Evolutionary conservation across 2,329 filamentous ascomycete species (phyloP).

Genomic region (Chaetomiaceae sp.): DNA sequence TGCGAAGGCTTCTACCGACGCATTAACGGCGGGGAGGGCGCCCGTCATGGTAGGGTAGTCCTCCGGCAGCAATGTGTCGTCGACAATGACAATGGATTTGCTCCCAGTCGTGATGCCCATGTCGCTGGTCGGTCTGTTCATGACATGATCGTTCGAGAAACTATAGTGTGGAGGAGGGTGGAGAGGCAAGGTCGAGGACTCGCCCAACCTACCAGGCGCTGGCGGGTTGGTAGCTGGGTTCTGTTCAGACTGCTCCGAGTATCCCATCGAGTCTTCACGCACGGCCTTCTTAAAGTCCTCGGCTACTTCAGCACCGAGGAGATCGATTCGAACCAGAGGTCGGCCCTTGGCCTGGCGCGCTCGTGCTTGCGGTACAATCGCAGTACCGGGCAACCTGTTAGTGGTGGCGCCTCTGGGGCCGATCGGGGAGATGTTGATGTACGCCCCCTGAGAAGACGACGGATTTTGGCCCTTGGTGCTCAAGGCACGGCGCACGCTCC

Average conservation of each 20-base stretch:
- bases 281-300: constrained; percentile 77
- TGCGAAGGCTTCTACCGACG: constrained; percentile 50
- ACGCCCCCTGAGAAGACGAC: constrained; percentile 42
- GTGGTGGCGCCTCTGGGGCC: constrained; percentile 50
- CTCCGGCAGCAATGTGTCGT: constrained; percentile 51
- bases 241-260: constrained; percentile 31
- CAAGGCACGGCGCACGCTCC: constrained; percentile 77
- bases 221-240: constrained; percentile 23
- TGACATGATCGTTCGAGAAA: constrained; percentile 28
- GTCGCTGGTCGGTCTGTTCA: constrained; percentile 46
- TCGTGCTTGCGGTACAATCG: constrained; percentile 53
- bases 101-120: constrained; percentile 70
- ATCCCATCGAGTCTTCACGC: constrained; percentile 55
- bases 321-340: constrained; percentile 66
- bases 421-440: constrained; percentile 45
- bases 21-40: constrained; percentile 39
- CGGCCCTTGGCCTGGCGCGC: constrained; percentile 40
- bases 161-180: constrained; percentile 30
- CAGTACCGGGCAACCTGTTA: constrained; percentile 55
- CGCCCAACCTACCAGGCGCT: constrained; percentile 31
- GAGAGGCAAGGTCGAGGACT: constrained; percentile 42
- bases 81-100: constrained; percentile 81
- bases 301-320: constrained; percentile 71
- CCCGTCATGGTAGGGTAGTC: constrained; percentile 50
- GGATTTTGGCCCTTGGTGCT: constrained; percentile 53